A percentile compares a stretch with the other conserved stretches of the same genome.
Evolutionary conservation across 495 filamentous ascomycete genomes (phyloP).

Genomic region (Penicillium cataractarum): DNA sequence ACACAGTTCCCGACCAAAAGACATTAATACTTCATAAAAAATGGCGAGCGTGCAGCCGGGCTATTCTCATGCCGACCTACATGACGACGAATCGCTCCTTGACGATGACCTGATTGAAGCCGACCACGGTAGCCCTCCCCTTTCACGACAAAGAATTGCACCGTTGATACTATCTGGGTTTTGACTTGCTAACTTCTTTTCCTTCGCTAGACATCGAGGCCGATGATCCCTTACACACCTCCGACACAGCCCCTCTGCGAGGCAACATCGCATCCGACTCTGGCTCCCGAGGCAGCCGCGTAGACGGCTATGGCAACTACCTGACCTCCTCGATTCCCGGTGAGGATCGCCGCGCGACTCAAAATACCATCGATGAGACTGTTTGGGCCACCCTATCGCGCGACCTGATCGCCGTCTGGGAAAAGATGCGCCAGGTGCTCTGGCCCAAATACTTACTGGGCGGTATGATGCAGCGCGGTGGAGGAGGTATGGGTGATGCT

Average conservation of each 20-base stretch:
- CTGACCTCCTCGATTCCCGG: conserved; percentile 88
- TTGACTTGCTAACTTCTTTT: conserved; percentile 15
- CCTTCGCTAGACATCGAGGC: conserved; percentile 71
- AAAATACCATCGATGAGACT: conserved; percentile 94
- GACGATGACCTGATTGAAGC: conserved; percentile 94
- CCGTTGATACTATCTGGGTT: background rate
- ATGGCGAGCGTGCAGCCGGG: conserved; percentile 52
- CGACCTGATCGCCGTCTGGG: conserved; percentile 91
- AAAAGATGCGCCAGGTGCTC: conserved; percentile 97
- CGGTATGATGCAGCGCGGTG: conserved; percentile 63
- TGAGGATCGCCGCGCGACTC: conserved; percentile 89
- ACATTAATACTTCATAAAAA: conserved; percentile 21
- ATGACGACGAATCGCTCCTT: conserved; percentile 66
- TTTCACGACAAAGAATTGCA: background rate
- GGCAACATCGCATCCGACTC: conserved; percentile 72
- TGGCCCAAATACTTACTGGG: conserved; percentile 93
- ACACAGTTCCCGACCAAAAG: conserved; percentile 7
- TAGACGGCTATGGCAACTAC: conserved; percentile 56
- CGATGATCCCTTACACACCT: conserved; percentile 80
- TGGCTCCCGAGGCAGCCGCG: conserved; percentile 50
- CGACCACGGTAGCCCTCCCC: conserved; percentile 73
- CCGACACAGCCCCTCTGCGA: conserved; percentile 75
- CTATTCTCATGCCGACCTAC: conserved; percentile 40
- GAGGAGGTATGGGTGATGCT: conserved; percentile 70
- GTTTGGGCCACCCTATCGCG: conserved; percentile 94